Base-by-base conservation (phyloP, 2,329 filamentous ascomycete species). In the Leptographium galeiforme region DNA sequence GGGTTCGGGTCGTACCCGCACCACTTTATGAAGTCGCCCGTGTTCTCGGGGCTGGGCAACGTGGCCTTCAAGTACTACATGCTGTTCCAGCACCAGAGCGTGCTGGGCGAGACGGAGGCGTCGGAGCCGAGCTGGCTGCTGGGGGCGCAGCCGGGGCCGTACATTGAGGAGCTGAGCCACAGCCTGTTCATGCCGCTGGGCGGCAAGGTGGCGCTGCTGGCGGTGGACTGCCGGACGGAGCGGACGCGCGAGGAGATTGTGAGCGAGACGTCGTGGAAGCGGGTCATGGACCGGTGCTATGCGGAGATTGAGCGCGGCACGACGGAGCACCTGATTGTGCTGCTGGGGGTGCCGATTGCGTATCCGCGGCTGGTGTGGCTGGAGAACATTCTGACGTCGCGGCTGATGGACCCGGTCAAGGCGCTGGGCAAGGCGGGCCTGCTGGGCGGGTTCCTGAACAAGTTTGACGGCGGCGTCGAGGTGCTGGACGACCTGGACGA, bases 1-100 rank as follows among this genome's bases (percentile, higher is more conserved):
- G 93, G 94, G 1, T 98, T 85, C 64, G 93, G 93, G 8, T 95
- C 89, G 0, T 98, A 97, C 66, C 84, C 90, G 5, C 80, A 96
- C 60, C 81, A 87, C 59, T 93, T 95, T 63, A 97, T 96, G 89
- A 81, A 79, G 59, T 88, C 87, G 3, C 85, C 88, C 0, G 87
- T 97, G 0, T 95, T 98, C 65, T 85, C 84, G 2, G 93, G 94
- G 0, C 69, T 98, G 10, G 94, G 93, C 2, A 86, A 85, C 40
- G 82, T 97, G 50, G 91, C 91, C 0, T 97, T 93, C 78, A 98
- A 98, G 67, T 98, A 97, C 69, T 98, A 98, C 63, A 85, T 98
- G 82, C 77, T 98, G 10, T 98, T 98, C 71, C 93, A 98, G 67
- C 93, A 98, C 61, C 94, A 98, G 67, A 95, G 86, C 59, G 74